Conservation (phyloP, 2,329 filamentous ascomycete genomes). For the Tolypocladium pustulatum region DNA sequence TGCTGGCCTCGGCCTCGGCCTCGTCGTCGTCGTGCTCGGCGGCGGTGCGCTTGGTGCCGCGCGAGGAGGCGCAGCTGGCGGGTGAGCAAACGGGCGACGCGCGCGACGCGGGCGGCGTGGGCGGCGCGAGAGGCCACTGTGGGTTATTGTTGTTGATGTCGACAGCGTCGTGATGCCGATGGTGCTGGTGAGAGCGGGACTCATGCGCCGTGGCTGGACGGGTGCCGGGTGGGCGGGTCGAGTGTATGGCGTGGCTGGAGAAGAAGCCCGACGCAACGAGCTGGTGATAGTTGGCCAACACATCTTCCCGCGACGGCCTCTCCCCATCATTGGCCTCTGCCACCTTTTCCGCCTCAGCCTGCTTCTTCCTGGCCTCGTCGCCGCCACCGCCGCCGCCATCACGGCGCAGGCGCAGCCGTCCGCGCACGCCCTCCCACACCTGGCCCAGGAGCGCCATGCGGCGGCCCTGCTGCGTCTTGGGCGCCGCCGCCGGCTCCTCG, state of each 20-base stretch:
- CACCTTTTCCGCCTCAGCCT: conserved; percentile 8
- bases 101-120: conserved; percentile 10
- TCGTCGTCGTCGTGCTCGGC: conserved; percentile 19
- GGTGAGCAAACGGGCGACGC: conserved; percentile 10
- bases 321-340: conserved; percentile 8
- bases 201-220: conserved; percentile 6
- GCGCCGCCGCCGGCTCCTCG: background rate
- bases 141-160: conserved; percentile 4
- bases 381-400: conserved; percentile 5
- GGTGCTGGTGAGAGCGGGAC: conserved; percentile 6
- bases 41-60: conserved; percentile 40
- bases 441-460: conserved; percentile 21
- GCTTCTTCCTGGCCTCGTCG: conserved; percentile 4
- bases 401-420: conserved; percentile 17
- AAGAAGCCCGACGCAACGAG: conserved; percentile 50
- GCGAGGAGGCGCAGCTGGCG: conserved; percentile 21
- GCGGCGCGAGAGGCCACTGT: conserved; percentile 15
- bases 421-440: conserved; percentile 28
- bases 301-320: conserved; percentile 33
- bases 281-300: conserved; percentile 45
- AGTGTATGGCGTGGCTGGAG: conserved; percentile 45
- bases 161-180: conserved; percentile 7
- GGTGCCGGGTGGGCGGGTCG: conserved; percentile 35
- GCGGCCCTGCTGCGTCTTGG: conserved; percentile 1
- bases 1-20: conserved; percentile 7